Evolutionary conservation across 768 basidiomycete genomes (phyloP).

Genomic region (Boletus rufocinnamomeus): DNA sequence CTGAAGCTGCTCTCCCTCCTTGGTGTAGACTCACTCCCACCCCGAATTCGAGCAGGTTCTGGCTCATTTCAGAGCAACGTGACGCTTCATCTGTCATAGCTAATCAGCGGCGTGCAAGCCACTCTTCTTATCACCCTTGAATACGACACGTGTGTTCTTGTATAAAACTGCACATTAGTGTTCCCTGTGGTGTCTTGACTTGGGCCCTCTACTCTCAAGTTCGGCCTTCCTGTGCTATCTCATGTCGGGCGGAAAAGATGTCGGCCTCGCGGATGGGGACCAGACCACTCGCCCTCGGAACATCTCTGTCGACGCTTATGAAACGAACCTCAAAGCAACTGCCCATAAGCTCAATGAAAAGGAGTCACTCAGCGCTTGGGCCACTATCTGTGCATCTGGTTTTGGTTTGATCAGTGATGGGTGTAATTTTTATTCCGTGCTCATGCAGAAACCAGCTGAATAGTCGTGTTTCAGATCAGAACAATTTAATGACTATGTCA

Average conservation of each 20-base stretch:
- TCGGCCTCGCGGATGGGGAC: constrained; percentile 7
- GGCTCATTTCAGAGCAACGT: constrained; percentile 1
- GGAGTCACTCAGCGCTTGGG: constrained; percentile 55
- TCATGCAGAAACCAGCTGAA: constrained; percentile 7
- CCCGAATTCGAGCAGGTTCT: background rate
- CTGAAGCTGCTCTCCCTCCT: background rate
- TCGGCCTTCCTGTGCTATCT: background rate
- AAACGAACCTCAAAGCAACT: constrained; percentile 23
- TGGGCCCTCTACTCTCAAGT: background rate
- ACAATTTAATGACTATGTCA: constrained; percentile 69
- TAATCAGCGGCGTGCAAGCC: constrained; percentile 2
- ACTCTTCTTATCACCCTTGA: constrained; percentile 1
- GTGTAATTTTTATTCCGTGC: constrained; percentile 37
- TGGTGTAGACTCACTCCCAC: background rate
- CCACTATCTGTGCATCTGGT: constrained; percentile 64
- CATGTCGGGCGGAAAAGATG: constrained; percentile 29
- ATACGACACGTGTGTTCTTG: constrained; percentile 24
- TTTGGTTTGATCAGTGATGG: constrained; percentile 69
- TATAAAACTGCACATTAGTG: constrained; percentile 24
- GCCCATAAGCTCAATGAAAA: constrained; percentile 33
- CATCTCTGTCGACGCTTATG: constrained; percentile 28
- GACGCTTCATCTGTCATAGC: background rate
- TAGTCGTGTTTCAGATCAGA: constrained; percentile 50
- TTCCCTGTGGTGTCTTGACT: background rate
- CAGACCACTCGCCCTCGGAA: constrained; percentile 16